Percentiles rank a stretch among this genome's conserved stretches.
Evolutionary conservation across 2,329 filamentous ascomycete species (phyloP).

Genomic region (Colletotrichum limetticola): DNA sequence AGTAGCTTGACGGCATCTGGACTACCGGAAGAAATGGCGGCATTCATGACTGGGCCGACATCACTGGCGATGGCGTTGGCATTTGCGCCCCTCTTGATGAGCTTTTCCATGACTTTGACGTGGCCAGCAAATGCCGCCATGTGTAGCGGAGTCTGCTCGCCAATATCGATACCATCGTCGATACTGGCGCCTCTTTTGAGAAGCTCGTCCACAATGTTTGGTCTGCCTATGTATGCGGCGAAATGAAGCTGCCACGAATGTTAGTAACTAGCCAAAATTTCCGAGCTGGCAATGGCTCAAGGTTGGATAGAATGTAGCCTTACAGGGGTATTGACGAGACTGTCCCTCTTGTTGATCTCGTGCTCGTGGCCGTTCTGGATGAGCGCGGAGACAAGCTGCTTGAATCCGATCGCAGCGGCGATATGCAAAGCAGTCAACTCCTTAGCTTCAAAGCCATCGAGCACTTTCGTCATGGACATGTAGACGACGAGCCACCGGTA

Average conservation of each 20-base stretch:
- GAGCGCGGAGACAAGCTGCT: slow-evolving; percentile 48
- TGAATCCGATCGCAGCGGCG: slow-evolving; percentile 50
- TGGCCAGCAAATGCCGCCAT: slow-evolving; percentile 52
- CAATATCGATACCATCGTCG: slow-evolving; percentile 46
- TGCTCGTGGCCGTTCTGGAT: slow-evolving; percentile 49
- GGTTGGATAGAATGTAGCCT: slow-evolving; percentile 24
- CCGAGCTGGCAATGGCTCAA: background rate
- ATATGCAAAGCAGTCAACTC: slow-evolving; percentile 50
- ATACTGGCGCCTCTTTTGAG: slow-evolving; percentile 45
- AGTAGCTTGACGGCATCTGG: slow-evolving; percentile 51
- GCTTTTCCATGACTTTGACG: slow-evolving; percentile 52
- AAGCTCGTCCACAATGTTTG: slow-evolving; percentile 50
- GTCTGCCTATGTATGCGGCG: slow-evolving; percentile 43
- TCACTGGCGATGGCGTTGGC: slow-evolving; percentile 45
- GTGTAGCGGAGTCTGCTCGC: slow-evolving; percentile 48
- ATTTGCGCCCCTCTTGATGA: slow-evolving; percentile 49
- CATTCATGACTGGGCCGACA: slow-evolving; percentile 49
- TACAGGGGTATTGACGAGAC: slow-evolving; percentile 47
- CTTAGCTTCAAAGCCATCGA: slow-evolving; percentile 43
- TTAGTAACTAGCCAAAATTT: background rate
- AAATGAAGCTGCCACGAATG: slow-evolving; percentile 42
- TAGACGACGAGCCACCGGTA: slow-evolving; percentile 51
- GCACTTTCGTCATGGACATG: slow-evolving; percentile 43
- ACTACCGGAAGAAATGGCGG: slow-evolving; percentile 54
- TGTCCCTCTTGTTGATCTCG: slow-evolving; percentile 47